A percentile compares a stretch with the other conserved stretches of the same genome.
Evolutionary conservation across 805 yeast genomes (phyloP).

Genomic region (Barnettozyma pratensis): DNA sequence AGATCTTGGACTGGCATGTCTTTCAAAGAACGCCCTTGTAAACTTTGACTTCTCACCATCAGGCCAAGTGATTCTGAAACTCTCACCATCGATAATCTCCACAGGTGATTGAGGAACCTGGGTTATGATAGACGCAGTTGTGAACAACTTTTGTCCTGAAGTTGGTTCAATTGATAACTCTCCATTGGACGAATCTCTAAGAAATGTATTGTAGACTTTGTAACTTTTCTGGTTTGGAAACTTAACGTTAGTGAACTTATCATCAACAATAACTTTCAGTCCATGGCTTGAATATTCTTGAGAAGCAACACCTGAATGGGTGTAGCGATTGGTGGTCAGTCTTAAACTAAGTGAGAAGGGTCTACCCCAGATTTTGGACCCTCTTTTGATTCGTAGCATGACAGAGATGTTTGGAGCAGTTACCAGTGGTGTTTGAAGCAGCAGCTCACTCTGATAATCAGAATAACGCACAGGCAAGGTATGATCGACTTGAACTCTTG

Average conservation of each 20-base stretch:
- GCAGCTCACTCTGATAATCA: too few species aligned
- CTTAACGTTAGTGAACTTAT: slow-evolving; percentile 8
- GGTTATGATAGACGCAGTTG: slow-evolving; percentile 45
- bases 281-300: slow-evolving; percentile 1
- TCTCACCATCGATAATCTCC: slow-evolving; percentile 28
- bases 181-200: slow-evolving; percentile 60
- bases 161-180: slow-evolving; percentile 44
- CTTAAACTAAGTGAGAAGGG: too few species aligned
- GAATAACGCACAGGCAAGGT: too few species aligned
- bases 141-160: slow-evolving; percentile 58
- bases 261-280: slow-evolving; percentile 3
- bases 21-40: slow-evolving; percentile 41
- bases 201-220: slow-evolving; percentile 37
- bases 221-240: slow-evolving; percentile 2
- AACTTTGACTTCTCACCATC: slow-evolving; percentile 42
- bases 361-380: slow-evolving; percentile 3
- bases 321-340: neutral
- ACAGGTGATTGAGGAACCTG: slow-evolving; percentile 28
- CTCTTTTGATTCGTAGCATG: too few species aligned
- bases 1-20: slow-evolving; percentile 31
- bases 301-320: neutral
- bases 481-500: too few species aligned
- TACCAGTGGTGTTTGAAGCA: too few species aligned
- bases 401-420: too few species aligned
- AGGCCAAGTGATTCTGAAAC: slow-evolving; percentile 41